Conservation (phyloP, 2,329 filamentous ascomycete genomes). For the Pseudocercospora ulei region DNA sequence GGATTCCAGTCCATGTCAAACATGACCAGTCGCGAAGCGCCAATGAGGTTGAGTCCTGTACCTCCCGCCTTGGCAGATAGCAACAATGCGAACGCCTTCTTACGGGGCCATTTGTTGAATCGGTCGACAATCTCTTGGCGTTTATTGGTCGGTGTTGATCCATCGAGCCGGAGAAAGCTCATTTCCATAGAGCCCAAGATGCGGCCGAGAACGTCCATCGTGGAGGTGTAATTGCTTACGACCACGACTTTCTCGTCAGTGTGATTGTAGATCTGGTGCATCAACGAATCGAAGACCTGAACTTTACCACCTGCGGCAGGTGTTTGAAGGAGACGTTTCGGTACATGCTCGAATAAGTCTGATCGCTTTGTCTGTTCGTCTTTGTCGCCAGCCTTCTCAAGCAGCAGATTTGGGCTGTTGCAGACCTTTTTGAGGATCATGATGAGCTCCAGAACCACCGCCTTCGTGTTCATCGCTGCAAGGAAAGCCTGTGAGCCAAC, state of each 20-base stretch:
- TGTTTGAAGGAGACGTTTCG: conserved; percentile 47
- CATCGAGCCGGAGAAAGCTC: conserved; percentile 58
- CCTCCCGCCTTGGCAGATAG: conserved; percentile 65
- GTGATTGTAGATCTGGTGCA: conserved; percentile 51
- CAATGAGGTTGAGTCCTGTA: conserved; percentile 59
- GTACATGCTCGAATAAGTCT: conserved; percentile 39
- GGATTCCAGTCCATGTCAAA: conserved; percentile 72
- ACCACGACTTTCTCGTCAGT: conserved; percentile 63
- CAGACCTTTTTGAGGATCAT: conserved; percentile 65
- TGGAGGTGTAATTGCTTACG: conserved; percentile 67
- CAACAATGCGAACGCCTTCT: conserved; percentile 57
- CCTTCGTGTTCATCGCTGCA: conserved; percentile 51
- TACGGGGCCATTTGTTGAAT: conserved; percentile 53
- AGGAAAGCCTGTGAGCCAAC: conserved; percentile 56
- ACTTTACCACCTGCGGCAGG: conserved; percentile 56
- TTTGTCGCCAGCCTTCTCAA: conserved; percentile 39
- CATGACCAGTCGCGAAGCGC: conserved; percentile 58
- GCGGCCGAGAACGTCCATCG: conserved; percentile 55
- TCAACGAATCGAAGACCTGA: conserved; percentile 55
- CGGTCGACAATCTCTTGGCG: conserved; percentile 59
- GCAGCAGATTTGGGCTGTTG: conserved; percentile 57
- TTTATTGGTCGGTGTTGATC: conserved; percentile 54
- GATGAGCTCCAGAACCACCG: conserved; percentile 58
- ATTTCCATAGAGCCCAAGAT: conserved; percentile 53
- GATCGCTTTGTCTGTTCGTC: conserved; percentile 32